A percentile compares a stretch with the other conserved stretches of the same genome.
Evolutionary conservation across 352 stramenopile genomes (phyloP).

Genomic region (Stephanocyclus meneghinianus): DNA sequence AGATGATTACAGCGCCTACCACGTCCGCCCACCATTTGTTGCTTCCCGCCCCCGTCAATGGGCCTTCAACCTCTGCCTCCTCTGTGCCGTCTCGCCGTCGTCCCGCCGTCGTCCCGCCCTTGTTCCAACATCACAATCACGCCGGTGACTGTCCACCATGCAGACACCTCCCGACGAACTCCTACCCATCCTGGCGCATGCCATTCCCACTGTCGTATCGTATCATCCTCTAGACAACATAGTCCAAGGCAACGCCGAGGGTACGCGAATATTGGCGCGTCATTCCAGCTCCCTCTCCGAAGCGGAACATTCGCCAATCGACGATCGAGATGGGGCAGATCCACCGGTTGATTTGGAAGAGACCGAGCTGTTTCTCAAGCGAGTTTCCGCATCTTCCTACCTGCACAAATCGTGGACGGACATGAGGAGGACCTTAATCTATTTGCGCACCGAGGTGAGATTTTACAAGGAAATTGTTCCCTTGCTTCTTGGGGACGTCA

Average conservation of each 20-base stretch:
- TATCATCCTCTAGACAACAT: constrained; percentile 26
- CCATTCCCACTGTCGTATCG: constrained; percentile 22
- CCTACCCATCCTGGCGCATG: constrained; percentile 25
- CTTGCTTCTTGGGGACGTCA: constrained; percentile 18
- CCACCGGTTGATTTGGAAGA: not conserved
- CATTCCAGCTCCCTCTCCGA: constrained; percentile 33
- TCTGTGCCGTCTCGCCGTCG: too few relatives aligned
- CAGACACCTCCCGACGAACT: not conserved
- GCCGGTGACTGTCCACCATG: not conserved
- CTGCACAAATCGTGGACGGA: constrained; percentile 68
- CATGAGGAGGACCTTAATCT: constrained; percentile 67
- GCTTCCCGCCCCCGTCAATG: too few relatives aligned
- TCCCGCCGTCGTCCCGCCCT: too few relatives aligned
- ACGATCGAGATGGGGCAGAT: constrained; percentile 8
- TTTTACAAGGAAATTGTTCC: constrained; percentile 74
- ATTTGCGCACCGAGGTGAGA: constrained; percentile 67
- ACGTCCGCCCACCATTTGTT: too few relatives aligned
- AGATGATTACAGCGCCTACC: too few relatives aligned
- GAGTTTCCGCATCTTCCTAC: constrained; percentile 19
- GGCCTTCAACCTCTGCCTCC: too few relatives aligned
- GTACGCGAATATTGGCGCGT: constrained; percentile 27
- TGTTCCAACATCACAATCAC: too few relatives aligned
- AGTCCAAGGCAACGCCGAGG: constrained; percentile 41
- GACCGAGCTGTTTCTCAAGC: constrained; percentile 49
- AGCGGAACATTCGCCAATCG: not conserved